Conservation (phyloP, 2,329 filamentous ascomycete species). For the Talaromyces sp. region DNA sequence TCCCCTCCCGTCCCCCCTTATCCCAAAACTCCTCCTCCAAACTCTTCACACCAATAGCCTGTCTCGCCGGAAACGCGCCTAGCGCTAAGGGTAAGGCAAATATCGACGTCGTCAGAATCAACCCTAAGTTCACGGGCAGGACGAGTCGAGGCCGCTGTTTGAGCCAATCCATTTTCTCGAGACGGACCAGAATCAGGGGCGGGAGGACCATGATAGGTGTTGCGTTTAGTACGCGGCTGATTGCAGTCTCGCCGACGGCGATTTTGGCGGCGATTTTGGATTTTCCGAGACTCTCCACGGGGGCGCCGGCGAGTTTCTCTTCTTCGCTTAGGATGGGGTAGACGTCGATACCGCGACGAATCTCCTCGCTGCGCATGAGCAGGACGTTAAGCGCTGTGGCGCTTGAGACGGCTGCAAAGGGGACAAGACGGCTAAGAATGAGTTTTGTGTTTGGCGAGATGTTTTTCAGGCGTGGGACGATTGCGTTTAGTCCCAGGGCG, state of each 20-base stretch:
- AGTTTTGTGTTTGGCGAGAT: slow-evolving; percentile 72
- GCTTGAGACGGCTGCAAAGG: slow-evolving; percentile 90
- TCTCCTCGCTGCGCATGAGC: slow-evolving; percentile 96
- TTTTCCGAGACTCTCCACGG: slow-evolving; percentile 74
- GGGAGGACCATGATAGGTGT: slow-evolving; percentile 97
- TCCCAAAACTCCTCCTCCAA: slow-evolving; percentile 86
- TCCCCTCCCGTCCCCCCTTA: slow-evolving; percentile 71
- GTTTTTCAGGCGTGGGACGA: slow-evolving; percentile 79
- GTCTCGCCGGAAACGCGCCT: slow-evolving; percentile 87
- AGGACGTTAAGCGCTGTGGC: slow-evolving; percentile 94
- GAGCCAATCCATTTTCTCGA: slow-evolving; percentile 84
- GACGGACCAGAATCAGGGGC: slow-evolving; percentile 75
- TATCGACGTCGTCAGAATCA: slow-evolving; percentile 84
- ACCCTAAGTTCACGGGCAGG: slow-evolving; percentile 76
- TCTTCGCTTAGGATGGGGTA: slow-evolving; percentile 74
- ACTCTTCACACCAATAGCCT: slow-evolving; percentile 71
- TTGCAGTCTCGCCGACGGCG: slow-evolving; percentile 88
- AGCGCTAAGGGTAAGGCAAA: slow-evolving; percentile 86
- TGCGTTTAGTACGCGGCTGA: slow-evolving; percentile 87
- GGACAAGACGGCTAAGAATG: slow-evolving; percentile 81
- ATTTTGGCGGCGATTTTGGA: slow-evolving; percentile 83
- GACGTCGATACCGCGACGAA: slow-evolving; percentile 86
- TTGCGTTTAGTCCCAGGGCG: slow-evolving; percentile 82
- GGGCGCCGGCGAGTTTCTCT: slow-evolving; percentile 66
- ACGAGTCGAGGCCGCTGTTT: slow-evolving; percentile 72